Percentiles rank a stretch among this genome's conserved stretches.
Evolutionary conservation across 176 grass and related monocot genomes (phyloP).

Genomic region (Aegilops tauschii): DNA sequence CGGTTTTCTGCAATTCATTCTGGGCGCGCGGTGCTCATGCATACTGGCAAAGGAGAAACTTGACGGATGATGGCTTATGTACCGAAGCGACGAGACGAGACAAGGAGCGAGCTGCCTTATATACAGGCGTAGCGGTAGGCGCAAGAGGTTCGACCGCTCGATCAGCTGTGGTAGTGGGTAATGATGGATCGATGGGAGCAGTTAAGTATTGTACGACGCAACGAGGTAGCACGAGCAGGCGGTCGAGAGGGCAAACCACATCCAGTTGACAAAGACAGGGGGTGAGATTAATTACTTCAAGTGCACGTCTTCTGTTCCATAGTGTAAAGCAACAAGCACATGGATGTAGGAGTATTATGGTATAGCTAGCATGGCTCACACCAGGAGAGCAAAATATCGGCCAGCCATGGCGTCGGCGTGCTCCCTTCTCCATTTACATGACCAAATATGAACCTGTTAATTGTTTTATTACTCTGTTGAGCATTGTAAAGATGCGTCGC

Average conservation of each 20-base stretch:
- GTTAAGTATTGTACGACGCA: constrained; percentile 28
- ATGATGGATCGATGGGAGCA: constrained; percentile 16
- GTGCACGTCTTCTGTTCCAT: constrained; percentile 46
- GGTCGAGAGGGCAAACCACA: neutral
- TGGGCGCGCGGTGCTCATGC: neutral
- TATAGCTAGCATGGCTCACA: neutral
- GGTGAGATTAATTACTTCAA: constrained; percentile 42
- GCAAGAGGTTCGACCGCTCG: neutral
- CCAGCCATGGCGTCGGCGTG: neutral
- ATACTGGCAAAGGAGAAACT: neutral
- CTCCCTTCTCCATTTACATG: neutral
- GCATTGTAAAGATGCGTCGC: neutral
- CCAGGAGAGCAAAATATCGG: neutral
- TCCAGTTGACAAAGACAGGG: constrained; percentile 35
- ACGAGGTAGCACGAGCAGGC: neutral
- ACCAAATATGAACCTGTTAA: neutral
- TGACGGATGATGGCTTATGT: neutral
- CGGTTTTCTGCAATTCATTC: too few relatives aligned
- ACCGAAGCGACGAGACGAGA: neutral
- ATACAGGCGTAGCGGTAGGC: neutral
- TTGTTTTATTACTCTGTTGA: neutral
- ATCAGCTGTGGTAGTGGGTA: neutral
- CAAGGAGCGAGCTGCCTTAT: neutral
- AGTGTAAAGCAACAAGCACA: constrained; percentile 11
- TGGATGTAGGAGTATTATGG: constrained; percentile 18